Conservation (phyloP, 495 filamentous ascomycete genomes). For the Neurospora sp. region DNA sequence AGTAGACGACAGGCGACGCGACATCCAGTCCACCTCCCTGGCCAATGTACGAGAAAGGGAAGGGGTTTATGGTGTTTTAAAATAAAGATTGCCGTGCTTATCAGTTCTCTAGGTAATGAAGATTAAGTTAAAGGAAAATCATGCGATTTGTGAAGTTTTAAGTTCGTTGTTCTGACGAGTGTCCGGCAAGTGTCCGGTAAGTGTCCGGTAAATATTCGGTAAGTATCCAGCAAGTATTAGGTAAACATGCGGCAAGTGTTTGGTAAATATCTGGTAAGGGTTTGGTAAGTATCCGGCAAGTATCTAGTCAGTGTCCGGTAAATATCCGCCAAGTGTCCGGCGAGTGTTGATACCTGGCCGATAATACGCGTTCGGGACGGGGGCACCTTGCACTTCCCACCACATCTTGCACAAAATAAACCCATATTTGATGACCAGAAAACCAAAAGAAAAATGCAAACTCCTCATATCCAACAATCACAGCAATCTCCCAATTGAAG, state of each 20-base stretch:
- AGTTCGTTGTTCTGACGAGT: background rate
- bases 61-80: background rate
- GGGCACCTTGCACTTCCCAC: background rate
- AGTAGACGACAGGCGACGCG: background rate
- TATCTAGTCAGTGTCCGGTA: no score
- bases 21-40: background rate
- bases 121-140: background rate
- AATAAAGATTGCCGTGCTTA: background rate
- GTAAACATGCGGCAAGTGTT: no score
- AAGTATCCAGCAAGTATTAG: background rate
- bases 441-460: background rate
- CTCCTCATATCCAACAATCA: background rate
- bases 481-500: background rate
- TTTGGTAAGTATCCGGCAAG: background rate
- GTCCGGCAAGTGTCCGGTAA: background rate
- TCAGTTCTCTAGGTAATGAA: background rate
- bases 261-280: no score
- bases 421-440: background rate
- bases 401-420: background rate
- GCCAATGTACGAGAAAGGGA: background rate
- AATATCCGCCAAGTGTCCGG: background rate
- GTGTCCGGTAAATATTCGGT: accelerated
- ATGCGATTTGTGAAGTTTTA: background rate
- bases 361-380: background rate
- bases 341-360: background rate